phyloP scores from a whole-genome alignment of 2,329 filamentous ascomycete genomes.

The Alternaria rosae region DNA sequence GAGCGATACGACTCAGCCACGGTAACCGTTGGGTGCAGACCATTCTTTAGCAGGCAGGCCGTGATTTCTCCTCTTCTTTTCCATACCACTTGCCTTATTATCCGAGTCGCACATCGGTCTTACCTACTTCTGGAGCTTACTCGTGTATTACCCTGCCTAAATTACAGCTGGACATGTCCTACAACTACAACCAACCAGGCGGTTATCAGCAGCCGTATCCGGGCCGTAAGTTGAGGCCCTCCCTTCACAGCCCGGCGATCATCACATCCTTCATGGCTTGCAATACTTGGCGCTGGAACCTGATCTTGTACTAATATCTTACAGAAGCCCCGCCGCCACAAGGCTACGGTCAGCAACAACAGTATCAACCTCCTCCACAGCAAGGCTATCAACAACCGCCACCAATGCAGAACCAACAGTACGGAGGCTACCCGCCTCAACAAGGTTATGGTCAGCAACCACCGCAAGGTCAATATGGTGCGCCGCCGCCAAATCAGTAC shows the following conservation, averaged over 20 bases:
- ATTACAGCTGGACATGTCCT: constrained; percentile 25
- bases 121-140: not conserved
- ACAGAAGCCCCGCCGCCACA: constrained; percentile 35
- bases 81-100: not conserved
- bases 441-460: constrained; percentile 35
- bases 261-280: constrained; percentile 10
- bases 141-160: not conserved
- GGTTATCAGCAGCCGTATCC: constrained; percentile 41
- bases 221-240: constrained; percentile 37
- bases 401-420: constrained; percentile 43
- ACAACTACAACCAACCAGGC: constrained; percentile 39
- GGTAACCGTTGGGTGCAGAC: not conserved
- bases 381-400: constrained; percentile 43
- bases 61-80: not conserved
- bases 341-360: constrained; percentile 31
- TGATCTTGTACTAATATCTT: constrained; percentile 31
- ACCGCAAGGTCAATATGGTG: constrained; percentile 42
- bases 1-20: constrained; percentile 13
- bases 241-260: constrained; percentile 15
- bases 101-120: not conserved
- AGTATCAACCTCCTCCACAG: constrained; percentile 22
- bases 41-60: not conserved
- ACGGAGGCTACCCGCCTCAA: constrained; percentile 44
- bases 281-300: constrained; percentile 24
- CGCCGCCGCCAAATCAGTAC: constrained; percentile 43